These are phyloP conservation scores for Xylaria cubensis DNA, from an alignment of 495 filamentous ascomycete genomes.

Conservation along the genomic window DNA sequence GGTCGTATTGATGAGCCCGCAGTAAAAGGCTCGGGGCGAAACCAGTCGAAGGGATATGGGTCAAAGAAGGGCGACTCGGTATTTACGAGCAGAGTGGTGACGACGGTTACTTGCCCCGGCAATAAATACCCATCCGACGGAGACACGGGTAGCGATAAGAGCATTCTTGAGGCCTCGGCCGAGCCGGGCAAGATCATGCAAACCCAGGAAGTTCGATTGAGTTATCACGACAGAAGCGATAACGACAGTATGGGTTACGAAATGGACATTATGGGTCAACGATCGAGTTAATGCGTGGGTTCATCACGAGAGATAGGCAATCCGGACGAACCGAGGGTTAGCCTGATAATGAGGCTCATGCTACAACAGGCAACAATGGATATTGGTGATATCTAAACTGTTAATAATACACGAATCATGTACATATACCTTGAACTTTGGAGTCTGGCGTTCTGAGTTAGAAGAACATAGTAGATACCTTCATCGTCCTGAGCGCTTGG, in stretches of 20 bases:
- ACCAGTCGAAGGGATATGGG: conserved; percentile 14
- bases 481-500: not conserved
- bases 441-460: conserved; percentile 9
- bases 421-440: conserved; percentile 12
- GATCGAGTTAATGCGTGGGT: conserved; percentile 21
- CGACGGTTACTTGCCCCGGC: conserved; percentile 27
- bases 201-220: conserved; percentile 36
- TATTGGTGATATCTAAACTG: not conserved
- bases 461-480: conserved; percentile 5
- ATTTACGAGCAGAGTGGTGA: conserved; percentile 32
- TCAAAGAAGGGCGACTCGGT: conserved; percentile 18
- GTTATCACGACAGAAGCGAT: conserved; percentile 38
- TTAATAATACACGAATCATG: not conserved
- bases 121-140: conserved; percentile 28
- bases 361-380: not conserved
- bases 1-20: conserved; percentile 19
- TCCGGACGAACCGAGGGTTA: not conserved
- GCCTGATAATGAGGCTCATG: not conserved
- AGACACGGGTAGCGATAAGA: conserved; percentile 37
- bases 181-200: conserved; percentile 36
- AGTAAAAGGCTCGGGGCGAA: not conserved
- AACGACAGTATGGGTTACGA: conserved; percentile 37
- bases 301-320: conserved; percentile 10
- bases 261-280: conserved; percentile 33
- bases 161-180: conserved; percentile 31